Evolutionary conservation across 495 filamentous ascomycete species (phyloP), one percentile per base, ranked within the genome.

Genomic region (Lindgomyces ingoldianus): DNA sequence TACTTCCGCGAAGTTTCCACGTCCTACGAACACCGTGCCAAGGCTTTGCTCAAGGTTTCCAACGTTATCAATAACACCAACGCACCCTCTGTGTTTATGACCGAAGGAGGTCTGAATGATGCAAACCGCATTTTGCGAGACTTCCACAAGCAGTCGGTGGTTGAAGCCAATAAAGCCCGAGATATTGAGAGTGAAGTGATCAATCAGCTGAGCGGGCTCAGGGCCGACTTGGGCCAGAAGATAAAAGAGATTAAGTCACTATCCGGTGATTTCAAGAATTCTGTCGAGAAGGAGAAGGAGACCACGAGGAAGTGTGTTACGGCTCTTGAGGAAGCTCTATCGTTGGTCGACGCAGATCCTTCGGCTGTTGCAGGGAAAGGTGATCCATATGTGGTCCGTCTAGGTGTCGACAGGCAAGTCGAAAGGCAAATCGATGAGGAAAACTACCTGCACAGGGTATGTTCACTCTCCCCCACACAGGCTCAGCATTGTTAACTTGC

Each of bases 191-290:
- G 85, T 57, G 92, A 96, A 68, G 90, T 98, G 33, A 91, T 98
- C 63, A 82, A 87, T 46, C 90, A 91, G 55, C 81, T 98, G 47
- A 91, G 87, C 4, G 92, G 90, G 14, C 79, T 98, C 22, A 79
- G 94, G 47, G 91, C 85, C 69, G 94, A 98, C 74, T 80, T 98
- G 18, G 86, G 88, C 55, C 90, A 93, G 76, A 98, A 98, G 79
- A 94, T 93, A 70, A 98, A 97, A 77, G 94, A 98, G 77, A 98
- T 98, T 75, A 96, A 94, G 75, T 88, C 83, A 60, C 79, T 98
- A 4, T 87, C 91, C 4, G 87, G 90, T 1, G 94, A 98, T 75
- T 98, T 98, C 75, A 96, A 96, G 73, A 98, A 95, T 68, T 84
- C 84, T 14, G 88, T 91, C 21, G 89, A 91, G 12, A 91, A 87